Conservation (phyloP, 2,329 filamentous ascomycete species). For the Penicillium occitanis region DNA sequence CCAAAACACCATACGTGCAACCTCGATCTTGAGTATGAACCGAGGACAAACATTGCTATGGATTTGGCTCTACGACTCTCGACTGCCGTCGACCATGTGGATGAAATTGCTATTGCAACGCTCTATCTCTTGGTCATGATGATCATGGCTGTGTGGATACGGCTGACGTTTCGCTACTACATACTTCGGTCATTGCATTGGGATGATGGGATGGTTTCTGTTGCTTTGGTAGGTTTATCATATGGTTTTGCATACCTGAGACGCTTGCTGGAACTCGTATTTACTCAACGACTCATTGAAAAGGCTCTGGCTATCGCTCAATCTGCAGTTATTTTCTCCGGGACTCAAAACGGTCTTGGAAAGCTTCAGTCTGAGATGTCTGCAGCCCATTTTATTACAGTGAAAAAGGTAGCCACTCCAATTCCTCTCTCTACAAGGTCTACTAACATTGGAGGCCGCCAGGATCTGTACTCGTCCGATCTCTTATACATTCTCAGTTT, state of each 20-base stretch:
- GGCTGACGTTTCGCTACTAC: slow-evolving; percentile 2
- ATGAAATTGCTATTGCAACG: slow-evolving; percentile 8
- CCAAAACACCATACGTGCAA: neutral
- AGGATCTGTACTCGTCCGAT: slow-evolving; percentile 8
- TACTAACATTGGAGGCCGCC: neutral
- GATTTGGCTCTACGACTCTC: neutral
- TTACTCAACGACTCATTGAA: neutral
- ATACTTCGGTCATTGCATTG: slow-evolving; percentile 5
- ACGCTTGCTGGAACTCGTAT: neutral
- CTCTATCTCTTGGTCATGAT: slow-evolving; percentile 15
- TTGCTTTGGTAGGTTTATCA: slow-evolving; percentile 2
- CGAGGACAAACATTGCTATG: neutral
- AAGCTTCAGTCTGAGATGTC: slow-evolving; percentile 8
- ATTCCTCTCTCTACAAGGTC: neutral
- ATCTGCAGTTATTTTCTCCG: slow-evolving; percentile 4
- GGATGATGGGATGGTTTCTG: slow-evolving; percentile 5
- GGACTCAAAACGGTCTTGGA: neutral
- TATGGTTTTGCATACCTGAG: neutral
- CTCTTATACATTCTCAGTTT: slow-evolving; percentile 10
- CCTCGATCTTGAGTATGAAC: slow-evolving; percentile 7
- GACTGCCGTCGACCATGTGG: slow-evolving; percentile 1
- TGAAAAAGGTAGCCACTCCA: neutral
- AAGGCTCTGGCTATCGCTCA: slow-evolving; percentile 2
- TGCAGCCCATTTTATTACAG: neutral
- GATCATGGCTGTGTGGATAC: slow-evolving; percentile 11